phyloP scores from a whole-genome alignment of 768 basidiomycete genomes.

The Gymnopilus dilepis region DNA sequence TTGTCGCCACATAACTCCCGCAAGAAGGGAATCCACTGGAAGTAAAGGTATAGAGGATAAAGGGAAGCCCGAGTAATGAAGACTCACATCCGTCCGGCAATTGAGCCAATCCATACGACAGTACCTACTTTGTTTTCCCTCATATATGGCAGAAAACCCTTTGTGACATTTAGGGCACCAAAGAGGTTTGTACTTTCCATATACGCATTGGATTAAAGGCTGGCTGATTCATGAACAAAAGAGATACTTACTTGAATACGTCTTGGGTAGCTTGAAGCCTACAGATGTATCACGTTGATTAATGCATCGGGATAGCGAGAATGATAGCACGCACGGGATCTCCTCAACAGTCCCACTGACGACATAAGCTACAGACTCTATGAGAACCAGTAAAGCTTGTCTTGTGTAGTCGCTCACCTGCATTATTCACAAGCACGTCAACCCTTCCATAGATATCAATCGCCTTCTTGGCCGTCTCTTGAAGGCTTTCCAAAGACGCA shows the following conservation, averaged over 20 bases:
- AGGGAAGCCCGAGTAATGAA: background rate
- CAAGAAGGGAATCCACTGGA: constrained; percentile 34
- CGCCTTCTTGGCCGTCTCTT: constrained; percentile 40
- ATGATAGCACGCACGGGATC: constrained; percentile 29
- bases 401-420: constrained; percentile 28
- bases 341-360: constrained; percentile 38
- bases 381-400: background rate
- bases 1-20: constrained; percentile 45
- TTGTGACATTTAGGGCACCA: constrained; percentile 47
- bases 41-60: background rate
- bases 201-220: background rate
- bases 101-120: constrained; percentile 48
- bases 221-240: background rate
- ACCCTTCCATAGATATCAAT: constrained; percentile 44
- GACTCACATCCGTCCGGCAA: constrained; percentile 41
- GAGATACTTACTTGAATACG: constrained; percentile 38
- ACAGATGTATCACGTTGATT: background rate
- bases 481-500: constrained; percentile 36
- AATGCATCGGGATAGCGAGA: background rate
- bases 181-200: constrained; percentile 48
- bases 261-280: constrained; percentile 47
- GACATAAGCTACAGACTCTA: constrained; percentile 36
- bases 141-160: constrained; percentile 55
- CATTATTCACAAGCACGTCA: constrained; percentile 55
- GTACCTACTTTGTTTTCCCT: constrained; percentile 46